Evolutionary conservation across 306 rosid genomes (phyloP), one percentile per base, ranked within the genome.

Genomic region (Vigna reflexopilosa): DNA sequence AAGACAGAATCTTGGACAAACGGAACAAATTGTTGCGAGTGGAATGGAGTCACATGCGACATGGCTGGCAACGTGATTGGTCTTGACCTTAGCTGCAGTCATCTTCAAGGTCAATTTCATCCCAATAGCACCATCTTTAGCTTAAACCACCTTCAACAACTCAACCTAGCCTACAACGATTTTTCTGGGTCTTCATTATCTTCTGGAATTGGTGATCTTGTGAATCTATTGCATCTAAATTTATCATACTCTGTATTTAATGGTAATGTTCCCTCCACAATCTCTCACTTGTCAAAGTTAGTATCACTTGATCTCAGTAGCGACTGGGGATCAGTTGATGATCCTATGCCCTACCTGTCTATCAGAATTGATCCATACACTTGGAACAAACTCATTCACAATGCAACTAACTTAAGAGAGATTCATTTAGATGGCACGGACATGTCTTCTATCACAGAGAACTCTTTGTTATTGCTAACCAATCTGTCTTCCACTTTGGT

Each of bases 251-350:
- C 52, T 5, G 2, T 0, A 40, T 26, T 69, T 3, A 0, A 0
- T 5, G 73, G 81, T 54, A 34, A 70, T 64, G 19, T 84, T 75
- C 54, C 83, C n/a, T 62, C 78, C 32, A 44, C 54, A 75, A 75
- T 83, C 70, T 79, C 86, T 30, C 75, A 22, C 20, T 65, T 83
- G 24, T 83, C 83, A n/a, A 83, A 74, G 52, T 69, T 83, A 56
- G 50, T 19, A 36, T 79, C 83, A 44, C 83, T 83, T 61, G 70
- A 62, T 79, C 73, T 83, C 8, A 19, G 67, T 2, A 4, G 0
- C 16, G 0, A 8, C 26, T n/a, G 28, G 50, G 17, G 4, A 5
- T 11, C 3, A 12, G 40, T 28, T 58, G 17, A 26, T 11, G 42
- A 59, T 26, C 7, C 30, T 10, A 7, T 17, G 26, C 8, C 66